Evolutionary conservation across 768 basidiomycete genomes (phyloP), one percentile per base, ranked within the genome.

Genomic region (Termitomyces sp.): DNA sequence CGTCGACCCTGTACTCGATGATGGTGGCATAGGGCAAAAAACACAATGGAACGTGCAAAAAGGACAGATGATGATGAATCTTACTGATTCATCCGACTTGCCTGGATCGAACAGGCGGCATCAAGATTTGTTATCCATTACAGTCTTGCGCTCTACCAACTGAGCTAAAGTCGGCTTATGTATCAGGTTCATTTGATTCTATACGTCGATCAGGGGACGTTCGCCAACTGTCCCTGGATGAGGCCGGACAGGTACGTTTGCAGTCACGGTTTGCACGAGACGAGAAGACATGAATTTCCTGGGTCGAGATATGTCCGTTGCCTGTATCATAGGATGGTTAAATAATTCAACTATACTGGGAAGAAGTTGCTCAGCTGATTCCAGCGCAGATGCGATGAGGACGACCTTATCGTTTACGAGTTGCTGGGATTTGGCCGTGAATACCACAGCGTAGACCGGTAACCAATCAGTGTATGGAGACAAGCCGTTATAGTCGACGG

Each of bases 271-370:
- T 69, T 90, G 88, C n/a, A 90, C 78, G 14, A 90, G 62, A 0
- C 89, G 88, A 2, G 86, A 84, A 5, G 88, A 89, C 82, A 91
- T 88, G 67, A 90, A 84, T 68, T 86, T 89, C 11, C 84, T 79
- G 0, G 89, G 90, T 19, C 85, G 79, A 31, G 89, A 87, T 59
- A 91, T 77, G 66, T 90, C 89, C 32, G 66, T 66, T 0, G 85
- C 76, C 84, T 89, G 60, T 41, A n/a, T 35, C 10, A 21, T 21
- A 1, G 29, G 1, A 45, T 56, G 46, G 21, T 12, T 32, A 1
- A 43, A 29, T 11, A 25, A 43, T 37, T n/a, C 19, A 11, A 52
- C 38, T 23, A 31, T 46, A 27, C 6, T 17, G 35, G 35, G 21
- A 53, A 11, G 1, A n/a, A 14, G 16, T 21, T 14, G 60, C 71